A percentile compares a stretch with the other conserved stretches of the same genome.
Evolutionary conservation across 768 basidiomycete genomes (phyloP).

Genomic region (Xanthoconium stramineum): DNA sequence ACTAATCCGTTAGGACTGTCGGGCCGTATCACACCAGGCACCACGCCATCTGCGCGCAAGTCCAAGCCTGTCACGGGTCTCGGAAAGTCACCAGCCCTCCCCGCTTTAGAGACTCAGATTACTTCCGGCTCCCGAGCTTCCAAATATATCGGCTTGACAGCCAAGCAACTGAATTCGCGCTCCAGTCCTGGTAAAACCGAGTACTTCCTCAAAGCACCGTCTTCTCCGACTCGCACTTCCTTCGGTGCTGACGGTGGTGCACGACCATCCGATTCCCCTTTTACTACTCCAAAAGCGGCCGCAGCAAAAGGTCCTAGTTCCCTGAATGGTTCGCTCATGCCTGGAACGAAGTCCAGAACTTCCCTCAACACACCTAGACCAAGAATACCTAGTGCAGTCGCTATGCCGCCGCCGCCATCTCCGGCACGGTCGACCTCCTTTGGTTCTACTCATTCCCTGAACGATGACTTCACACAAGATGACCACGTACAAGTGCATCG

Average conservation of each 20-base stretch:
- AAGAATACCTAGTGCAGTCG: slow-evolving; percentile 66
- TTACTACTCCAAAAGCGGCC: slow-evolving; percentile 63
- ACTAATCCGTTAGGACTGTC: slow-evolving; percentile 30
- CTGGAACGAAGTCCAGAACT: slow-evolving; percentile 30
- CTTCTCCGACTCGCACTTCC: slow-evolving; percentile 35
- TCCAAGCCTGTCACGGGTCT: slow-evolving; percentile 30
- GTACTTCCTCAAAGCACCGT: slow-evolving; percentile 26
- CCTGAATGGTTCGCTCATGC: slow-evolving; percentile 12
- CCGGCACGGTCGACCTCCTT: slow-evolving; percentile 40
- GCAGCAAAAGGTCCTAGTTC: slow-evolving; percentile 26
- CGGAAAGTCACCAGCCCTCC: slow-evolving; percentile 31
- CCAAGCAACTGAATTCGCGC: slow-evolving; percentile 67
- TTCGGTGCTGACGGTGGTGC: slow-evolving; percentile 37
- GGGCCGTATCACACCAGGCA: slow-evolving; percentile 49
- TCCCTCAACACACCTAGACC: slow-evolving; percentile 54
- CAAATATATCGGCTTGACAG: slow-evolving; percentile 81
- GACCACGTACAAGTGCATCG: slow-evolving; percentile 12
- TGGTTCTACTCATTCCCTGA: slow-evolving; percentile 37
- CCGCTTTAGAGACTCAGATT: slow-evolving; percentile 41
- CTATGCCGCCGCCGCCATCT: slow-evolving; percentile 80
- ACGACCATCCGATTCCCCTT: slow-evolving; percentile 50
- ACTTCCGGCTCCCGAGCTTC: slow-evolving; percentile 84
- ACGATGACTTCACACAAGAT: slow-evolving; percentile 26
- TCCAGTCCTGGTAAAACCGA: slow-evolving; percentile 17
- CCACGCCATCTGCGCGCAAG: slow-evolving; percentile 31